Evolutionary conservation across 805 yeast genomes (phyloP).

Genomic region (Nakazawaea populi): DNA sequence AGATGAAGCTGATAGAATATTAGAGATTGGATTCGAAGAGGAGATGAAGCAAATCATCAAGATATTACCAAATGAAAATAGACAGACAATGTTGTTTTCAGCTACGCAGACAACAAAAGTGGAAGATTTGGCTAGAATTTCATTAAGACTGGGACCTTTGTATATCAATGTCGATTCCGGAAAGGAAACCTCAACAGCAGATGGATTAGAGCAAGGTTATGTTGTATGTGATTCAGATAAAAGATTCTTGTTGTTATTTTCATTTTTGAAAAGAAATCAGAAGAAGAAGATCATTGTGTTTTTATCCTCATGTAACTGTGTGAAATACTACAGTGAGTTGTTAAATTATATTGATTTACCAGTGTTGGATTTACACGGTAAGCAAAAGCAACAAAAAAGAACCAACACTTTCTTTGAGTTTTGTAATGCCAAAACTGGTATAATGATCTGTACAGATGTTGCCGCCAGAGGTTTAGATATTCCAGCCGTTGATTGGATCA

Average conservation of each 20-base stretch:
- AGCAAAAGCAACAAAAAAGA: conserved; percentile 97
- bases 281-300: conserved; percentile 93
- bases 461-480: conserved; percentile 99
- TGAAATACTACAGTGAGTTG: conserved; percentile 91
- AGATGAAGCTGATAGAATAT: conserved; percentile 97
- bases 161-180: conserved; percentile 91
- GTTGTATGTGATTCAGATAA: conserved; percentile 97
- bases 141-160: conserved; percentile 86
- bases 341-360: conserved; percentile 95
- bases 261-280: conserved; percentile 87
- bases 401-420: conserved; percentile 98
- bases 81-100: conserved; percentile 97
- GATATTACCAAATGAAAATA: conserved; percentile 84
- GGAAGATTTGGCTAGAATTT: conserved; percentile 95
- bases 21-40: conserved; percentile 97
- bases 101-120: conserved; percentile 99
- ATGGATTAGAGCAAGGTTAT: conserved; percentile 97
- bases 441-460: conserved; percentile 92
- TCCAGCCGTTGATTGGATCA: conserved; percentile 98
- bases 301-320: conserved; percentile 94
- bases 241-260: conserved; percentile 82
- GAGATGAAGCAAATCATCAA: conserved; percentile 97
- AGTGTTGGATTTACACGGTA: conserved; percentile 93
- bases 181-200: conserved; percentile 84
- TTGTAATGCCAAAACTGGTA: conserved; percentile 94